These are phyloP conservation scores for Neofusicoccum sp. DNA, from an alignment of 2,329 filamentous ascomycete genomes.

Conservation along the genomic window DNA sequence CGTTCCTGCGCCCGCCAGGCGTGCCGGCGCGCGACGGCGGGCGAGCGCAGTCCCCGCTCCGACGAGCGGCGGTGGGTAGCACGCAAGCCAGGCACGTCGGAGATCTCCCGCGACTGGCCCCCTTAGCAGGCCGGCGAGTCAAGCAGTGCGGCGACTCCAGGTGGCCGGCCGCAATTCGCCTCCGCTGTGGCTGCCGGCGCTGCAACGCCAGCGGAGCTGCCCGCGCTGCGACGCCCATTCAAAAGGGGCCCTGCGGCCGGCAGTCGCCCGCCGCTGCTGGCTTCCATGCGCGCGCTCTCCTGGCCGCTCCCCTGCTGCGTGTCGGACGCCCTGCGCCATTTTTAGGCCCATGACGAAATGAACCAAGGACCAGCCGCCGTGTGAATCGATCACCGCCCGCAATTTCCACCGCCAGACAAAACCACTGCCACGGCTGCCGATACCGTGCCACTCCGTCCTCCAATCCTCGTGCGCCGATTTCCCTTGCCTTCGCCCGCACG, in stretches of 20 bases:
- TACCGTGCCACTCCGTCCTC: not conserved
- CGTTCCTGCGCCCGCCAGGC: not conserved
- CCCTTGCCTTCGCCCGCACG: not conserved
- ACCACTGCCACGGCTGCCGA: not conserved
- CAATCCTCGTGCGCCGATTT: not conserved
- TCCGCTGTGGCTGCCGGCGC: not conserved
- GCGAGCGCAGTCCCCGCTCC: not conserved
- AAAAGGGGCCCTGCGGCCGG: not conserved
- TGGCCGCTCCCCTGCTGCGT: constrained; percentile 8
- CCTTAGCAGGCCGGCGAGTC: not conserved
- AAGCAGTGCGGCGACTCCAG: not conserved
- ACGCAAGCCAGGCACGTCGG: constrained; percentile 2
- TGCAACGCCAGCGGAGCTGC: not conserved
- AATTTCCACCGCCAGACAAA: constrained; percentile 16
- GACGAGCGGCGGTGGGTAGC: not conserved
- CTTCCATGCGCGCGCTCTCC: constrained; percentile 1
- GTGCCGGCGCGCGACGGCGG: not conserved
- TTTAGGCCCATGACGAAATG: constrained; percentile 17
- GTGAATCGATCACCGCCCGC: constrained; percentile 9
- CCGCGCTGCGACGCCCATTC: constrained; percentile 1
- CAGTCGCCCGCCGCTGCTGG: not conserved
- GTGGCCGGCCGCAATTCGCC: constrained; percentile 7
- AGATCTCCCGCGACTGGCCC: constrained; percentile 13
- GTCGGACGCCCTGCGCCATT: constrained; percentile 16
- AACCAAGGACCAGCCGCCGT: constrained; percentile 6